Base-by-base conservation (phyloP, 2,329 filamentous ascomycete species). In the Scopulariopsis brevicaulis region DNA sequence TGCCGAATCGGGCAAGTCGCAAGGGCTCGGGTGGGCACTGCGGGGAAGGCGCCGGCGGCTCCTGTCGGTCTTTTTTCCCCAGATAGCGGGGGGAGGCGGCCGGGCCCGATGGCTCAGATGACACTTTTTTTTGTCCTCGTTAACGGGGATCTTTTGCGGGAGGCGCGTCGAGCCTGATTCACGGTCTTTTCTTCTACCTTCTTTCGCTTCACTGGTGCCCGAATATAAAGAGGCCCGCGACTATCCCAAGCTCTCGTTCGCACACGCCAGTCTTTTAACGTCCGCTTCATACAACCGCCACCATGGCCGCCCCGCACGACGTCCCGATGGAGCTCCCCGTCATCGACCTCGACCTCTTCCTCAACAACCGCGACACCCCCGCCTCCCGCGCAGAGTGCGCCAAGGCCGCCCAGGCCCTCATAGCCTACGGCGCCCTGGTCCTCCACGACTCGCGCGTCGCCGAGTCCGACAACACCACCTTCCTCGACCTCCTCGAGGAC, bases 401-500 rank as follows among this genome's bases (percentile, higher is more conserved):
- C 53, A 76, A 74, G 62, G 81, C 79, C 3, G 80, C 81, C 53
- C 67, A 74, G 18, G 81, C 80, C 35, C 77, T 84, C 58, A 79
- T 84, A 66, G 77, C 77, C 18, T 83, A 82, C 68, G 81, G 81
- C 59, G 81, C 81, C 10, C 74, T 84, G 22, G 72, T 84, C 25
- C 74, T 84, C 53, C 81, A 82, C 70, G 81, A 84, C 70, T 78
- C 77, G 56, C 80, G 81, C 61, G 81, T 83, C 14, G 72, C 77
- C 20, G 78, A 80, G 63, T 63, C 69, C 2, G 78, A 82, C 69
- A 84, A 84, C 70, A 70, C 71, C 28, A 69, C 72, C 57, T 84
- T 84, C 63, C 77, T 84, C 59, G 80, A 84, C 67, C 73, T 84
- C 43, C 75, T 84, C n/a, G 81, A 84, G 69, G 80, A 83, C 71